Evolutionary conservation across 805 yeast genomes (phyloP).

Genomic region (Lachancea fermentati): DNA sequence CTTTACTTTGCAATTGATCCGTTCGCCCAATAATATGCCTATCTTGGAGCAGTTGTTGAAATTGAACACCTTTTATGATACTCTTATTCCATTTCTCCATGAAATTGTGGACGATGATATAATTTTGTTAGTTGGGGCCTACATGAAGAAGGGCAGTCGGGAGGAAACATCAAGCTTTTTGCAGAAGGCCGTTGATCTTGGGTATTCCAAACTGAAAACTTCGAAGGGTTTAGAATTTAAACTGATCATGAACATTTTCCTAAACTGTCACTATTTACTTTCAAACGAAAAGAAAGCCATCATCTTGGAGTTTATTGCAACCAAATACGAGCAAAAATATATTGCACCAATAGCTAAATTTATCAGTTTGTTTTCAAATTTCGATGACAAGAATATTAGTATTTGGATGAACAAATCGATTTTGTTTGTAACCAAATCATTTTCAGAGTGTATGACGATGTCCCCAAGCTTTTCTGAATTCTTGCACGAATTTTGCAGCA

Average conservation of each 20-base stretch:
- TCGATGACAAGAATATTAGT: constrained; percentile 17
- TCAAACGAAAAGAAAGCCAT: constrained; percentile 20
- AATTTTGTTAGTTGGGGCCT: neutral
- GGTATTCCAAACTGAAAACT: constrained; percentile 5
- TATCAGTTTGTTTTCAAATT: constrained; percentile 13
- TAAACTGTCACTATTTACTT: constrained; percentile 4
- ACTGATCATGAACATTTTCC: constrained; percentile 13
- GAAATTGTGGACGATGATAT: neutral
- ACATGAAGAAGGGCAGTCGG: neutral
- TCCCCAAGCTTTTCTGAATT: constrained; percentile 29
- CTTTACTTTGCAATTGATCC: constrained; percentile 5
- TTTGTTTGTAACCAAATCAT: constrained; percentile 55
- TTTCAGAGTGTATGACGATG: constrained; percentile 44
- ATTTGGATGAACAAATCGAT: constrained; percentile 55
- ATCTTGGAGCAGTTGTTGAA: neutral
- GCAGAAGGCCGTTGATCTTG: constrained; percentile 11
- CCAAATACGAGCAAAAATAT: constrained; percentile 28
- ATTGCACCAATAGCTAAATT: constrained; percentile 26
- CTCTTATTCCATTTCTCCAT: neutral
- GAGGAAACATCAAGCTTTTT: constrained; percentile 12
- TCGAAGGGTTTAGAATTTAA: constrained; percentile 7
- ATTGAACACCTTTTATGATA: neutral
- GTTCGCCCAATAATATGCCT: neutral
- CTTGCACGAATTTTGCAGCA: constrained; percentile 30
- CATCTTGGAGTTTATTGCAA: constrained; percentile 27